These are phyloP conservation scores for Pistacia atlantica DNA, from an alignment of 345 rosid species.

Conservation along the genomic window DNA sequence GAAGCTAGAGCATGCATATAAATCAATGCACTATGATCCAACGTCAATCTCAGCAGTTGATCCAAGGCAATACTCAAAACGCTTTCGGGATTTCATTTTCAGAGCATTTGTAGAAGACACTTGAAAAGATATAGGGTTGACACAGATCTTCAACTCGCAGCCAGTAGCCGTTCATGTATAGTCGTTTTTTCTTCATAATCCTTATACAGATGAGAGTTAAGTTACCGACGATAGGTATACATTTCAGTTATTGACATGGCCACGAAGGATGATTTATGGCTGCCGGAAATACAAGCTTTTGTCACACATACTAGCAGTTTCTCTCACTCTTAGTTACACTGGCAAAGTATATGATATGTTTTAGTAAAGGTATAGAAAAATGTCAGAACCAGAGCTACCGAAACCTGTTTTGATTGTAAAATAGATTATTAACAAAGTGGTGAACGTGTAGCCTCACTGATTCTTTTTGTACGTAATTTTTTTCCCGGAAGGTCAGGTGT, in stretches of 20 bases:
- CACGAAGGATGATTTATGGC: slow-evolving; percentile 8
- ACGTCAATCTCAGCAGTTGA: slow-evolving; percentile 98
- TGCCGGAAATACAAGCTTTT: slow-evolving; percentile 1
- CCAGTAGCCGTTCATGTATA: slow-evolving; percentile 26
- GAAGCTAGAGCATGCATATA: slow-evolving; percentile 98
- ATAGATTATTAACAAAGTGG: slow-evolving; percentile 24
- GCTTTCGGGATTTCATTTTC: slow-evolving; percentile 87
- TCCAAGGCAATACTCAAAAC: slow-evolving; percentile 90
- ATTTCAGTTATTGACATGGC: neutral
- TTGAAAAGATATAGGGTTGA: slow-evolving; percentile 35
- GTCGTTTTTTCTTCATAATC: slow-evolving; percentile 7
- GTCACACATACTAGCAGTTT: slow-evolving; percentile 1
- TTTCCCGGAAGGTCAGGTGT: slow-evolving; percentile 15
- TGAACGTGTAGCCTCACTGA: slow-evolving; percentile 16
- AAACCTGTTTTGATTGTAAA: slow-evolving; percentile 33
- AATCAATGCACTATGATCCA: slow-evolving; percentile 93
- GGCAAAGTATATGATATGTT: slow-evolving; percentile 15
- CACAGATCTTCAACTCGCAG: slow-evolving; percentile 22
- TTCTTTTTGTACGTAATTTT: slow-evolving; percentile 30
- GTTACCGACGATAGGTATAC: slow-evolving; percentile 7
- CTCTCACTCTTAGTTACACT: slow-evolving; percentile 22
- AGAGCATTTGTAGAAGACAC: slow-evolving; percentile 81
- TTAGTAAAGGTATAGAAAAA: slow-evolving; percentile 26
- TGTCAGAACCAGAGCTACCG: slow-evolving; percentile 17
- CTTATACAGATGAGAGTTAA: slow-evolving; percentile 17